These are phyloP conservation scores for Aspergillus latus DNA, from an alignment of 2,329 filamentous ascomycete species.

Conservation along the genomic window DNA sequence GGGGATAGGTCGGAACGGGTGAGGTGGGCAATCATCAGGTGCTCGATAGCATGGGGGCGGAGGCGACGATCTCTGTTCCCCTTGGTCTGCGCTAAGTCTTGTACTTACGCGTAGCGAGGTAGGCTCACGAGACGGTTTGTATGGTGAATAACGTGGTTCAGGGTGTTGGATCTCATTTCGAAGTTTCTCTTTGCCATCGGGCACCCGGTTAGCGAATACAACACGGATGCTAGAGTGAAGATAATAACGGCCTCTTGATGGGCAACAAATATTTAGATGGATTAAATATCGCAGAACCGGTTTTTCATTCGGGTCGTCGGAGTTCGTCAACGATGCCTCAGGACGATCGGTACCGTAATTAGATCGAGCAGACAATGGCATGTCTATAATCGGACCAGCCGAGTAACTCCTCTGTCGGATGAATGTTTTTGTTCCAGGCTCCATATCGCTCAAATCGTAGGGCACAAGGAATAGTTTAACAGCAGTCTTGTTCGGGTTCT, in stretches of 20 bases:
- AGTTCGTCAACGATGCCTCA: conserved; percentile 53
- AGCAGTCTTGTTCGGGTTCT: conserved; percentile 97
- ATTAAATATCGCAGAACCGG: conserved; percentile 85
- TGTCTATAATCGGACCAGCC: conserved; percentile 77
- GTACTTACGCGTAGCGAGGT: conserved; percentile 44
- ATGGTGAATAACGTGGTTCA: conserved; percentile 80
- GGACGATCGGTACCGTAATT: conserved; percentile 53
- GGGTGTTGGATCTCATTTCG: conserved; percentile 86
- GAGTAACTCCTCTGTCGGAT: conserved; percentile 93
- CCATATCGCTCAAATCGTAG: conserved; percentile 90
- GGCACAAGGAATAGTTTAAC: conserved; percentile 94
- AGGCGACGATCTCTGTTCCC: conserved; percentile 49
- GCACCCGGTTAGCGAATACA: conserved; percentile 94
- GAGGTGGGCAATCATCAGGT: conserved; percentile 9
- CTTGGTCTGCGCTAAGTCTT: conserved; percentile 60
- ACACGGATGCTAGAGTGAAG: conserved; percentile 90
- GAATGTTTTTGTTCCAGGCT: conserved; percentile 91
- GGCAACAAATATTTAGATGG: conserved; percentile 89
- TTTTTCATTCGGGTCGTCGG: conserved; percentile 46
- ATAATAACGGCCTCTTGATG: conserved; percentile 78
- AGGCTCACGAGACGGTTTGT: conserved; percentile 64
- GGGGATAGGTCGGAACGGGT: conserved; percentile 23
- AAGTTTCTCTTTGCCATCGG: conserved; percentile 90
- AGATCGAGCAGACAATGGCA: conserved; percentile 50
- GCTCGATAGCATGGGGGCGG: neutral